phyloP scores from a whole-genome alignment of 495 filamentous ascomycete genomes.

The Trichoderma orchidacearum region DNA sequence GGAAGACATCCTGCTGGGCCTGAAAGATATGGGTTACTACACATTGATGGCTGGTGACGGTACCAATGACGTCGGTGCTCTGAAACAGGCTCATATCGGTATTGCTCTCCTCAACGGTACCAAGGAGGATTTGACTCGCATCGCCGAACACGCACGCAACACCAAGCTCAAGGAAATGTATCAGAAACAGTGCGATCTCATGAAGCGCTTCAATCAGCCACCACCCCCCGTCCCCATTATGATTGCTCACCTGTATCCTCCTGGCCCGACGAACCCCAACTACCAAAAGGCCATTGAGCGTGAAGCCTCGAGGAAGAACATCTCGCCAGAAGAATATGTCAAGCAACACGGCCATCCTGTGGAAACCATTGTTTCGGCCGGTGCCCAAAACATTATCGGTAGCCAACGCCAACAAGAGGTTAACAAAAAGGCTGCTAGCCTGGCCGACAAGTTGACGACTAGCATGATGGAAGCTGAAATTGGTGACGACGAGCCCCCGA shows the following conservation, averaged over 20 bases:
- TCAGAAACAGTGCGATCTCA: constrained; percentile 83
- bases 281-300: constrained; percentile 84
- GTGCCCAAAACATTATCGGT: constrained; percentile 55
- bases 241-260: constrained; percentile 91
- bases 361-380: constrained; percentile 56
- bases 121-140: constrained; percentile 75
- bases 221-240: constrained; percentile 74
- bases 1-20: constrained; percentile 89
- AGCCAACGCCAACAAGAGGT: constrained; percentile 48
- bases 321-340: constrained; percentile 26
- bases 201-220: constrained; percentile 88
- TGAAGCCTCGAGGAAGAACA: constrained; percentile 63
- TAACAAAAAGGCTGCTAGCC: constrained; percentile 53
- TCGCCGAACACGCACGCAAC: constrained; percentile 81
- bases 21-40: constrained; percentile 94
- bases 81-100: constrained; percentile 97
- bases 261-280: constrained; percentile 84
- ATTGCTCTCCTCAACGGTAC: constrained; percentile 94
- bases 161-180: constrained; percentile 98
- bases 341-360: constrained; percentile 29
- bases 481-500: constrained; percentile 81
- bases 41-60: constrained; percentile 98
- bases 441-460: constrained; percentile 77
- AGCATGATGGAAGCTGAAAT: constrained; percentile 86
- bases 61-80: constrained; percentile 93